Conservation (phyloP, 257 asterid species). For the Solanum okadae region DNA sequence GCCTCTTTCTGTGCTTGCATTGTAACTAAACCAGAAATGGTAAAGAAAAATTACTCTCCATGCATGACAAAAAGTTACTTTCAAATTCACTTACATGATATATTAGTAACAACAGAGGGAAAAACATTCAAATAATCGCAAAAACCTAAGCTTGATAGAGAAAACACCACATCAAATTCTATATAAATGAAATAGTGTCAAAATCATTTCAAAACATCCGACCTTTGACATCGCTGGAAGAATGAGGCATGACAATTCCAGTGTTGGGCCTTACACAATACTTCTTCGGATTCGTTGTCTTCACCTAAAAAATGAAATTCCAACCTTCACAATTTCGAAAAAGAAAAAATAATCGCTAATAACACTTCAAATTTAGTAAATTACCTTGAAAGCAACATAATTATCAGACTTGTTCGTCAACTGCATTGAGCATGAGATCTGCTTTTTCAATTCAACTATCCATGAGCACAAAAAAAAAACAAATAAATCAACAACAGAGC, state of each 20-base stretch:
- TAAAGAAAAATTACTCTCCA: neutral
- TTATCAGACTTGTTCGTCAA: constrained; percentile 2
- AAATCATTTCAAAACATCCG: neutral
- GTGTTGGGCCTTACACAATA: constrained; percentile 69
- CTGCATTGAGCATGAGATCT: constrained; percentile 1
- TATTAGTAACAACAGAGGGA: neutral
- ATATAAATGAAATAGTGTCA: neutral
- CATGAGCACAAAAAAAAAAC: neutral
- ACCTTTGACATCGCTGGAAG: constrained; percentile 48
- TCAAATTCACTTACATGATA: neutral
- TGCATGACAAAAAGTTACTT: neutral
- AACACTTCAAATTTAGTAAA: neutral
- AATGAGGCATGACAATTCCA: constrained; percentile 47
- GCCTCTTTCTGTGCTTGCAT: constrained; percentile 99
- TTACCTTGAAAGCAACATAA: constrained; percentile 9
- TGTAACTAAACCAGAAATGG: constrained; percentile 47
- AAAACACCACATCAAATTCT: neutral
- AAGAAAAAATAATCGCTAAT: neutral
- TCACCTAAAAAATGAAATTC: constrained; percentile 33
- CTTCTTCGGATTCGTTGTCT: constrained; percentile 68
- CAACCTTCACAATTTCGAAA: neutral
- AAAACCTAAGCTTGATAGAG: neutral
- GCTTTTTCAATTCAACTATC: constrained; percentile 7
- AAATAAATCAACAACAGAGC: neutral
- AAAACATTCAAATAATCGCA: neutral